These are phyloP conservation scores for Apiospora phragmitis DNA, from an alignment of 2,329 filamentous ascomycete genomes.

Conservation along the genomic window DNA sequence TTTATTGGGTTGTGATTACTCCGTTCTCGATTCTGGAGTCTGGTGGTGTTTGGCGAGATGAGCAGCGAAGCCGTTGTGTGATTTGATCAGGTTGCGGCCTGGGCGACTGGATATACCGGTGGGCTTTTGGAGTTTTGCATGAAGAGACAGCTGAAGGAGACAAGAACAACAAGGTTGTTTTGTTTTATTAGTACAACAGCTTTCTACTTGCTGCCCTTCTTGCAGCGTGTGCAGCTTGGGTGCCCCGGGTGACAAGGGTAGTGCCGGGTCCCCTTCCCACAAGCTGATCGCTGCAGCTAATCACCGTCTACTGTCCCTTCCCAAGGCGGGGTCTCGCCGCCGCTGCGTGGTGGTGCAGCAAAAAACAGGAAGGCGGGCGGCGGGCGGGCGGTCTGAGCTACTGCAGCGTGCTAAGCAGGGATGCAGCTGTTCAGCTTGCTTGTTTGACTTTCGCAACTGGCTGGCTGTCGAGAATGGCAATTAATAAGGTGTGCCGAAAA, in stretches of 20 bases:
- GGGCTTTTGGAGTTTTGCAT: background rate
- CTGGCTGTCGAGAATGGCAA: background rate
- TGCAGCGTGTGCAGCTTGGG: background rate
- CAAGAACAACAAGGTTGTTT: background rate
- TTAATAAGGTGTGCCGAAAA: background rate
- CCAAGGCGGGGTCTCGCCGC: background rate
- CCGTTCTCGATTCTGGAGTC: background rate
- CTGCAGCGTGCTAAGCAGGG: background rate
- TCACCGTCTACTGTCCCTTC: background rate
- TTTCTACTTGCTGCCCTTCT: background rate
- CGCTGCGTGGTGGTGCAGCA: background rate
- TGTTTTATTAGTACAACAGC: background rate
- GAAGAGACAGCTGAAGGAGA: background rate
- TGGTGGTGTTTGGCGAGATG: background rate
- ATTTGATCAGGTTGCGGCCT: background rate
- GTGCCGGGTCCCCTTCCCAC: background rate
- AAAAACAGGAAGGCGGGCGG: conserved; percentile 4
- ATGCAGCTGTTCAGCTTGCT: background rate
- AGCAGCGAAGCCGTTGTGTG: background rate
- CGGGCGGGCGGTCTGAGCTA: background rate
- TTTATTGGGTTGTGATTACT: background rate
- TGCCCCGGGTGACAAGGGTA: conserved; percentile 3
- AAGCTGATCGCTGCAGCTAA: conserved; percentile 4
- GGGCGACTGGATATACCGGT: background rate
- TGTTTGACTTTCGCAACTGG: background rate